Evolutionary conservation across 805 yeast genomes (phyloP), one percentile per base, ranked within the genome.

Genomic region (Lipomyces oligophaga): DNA sequence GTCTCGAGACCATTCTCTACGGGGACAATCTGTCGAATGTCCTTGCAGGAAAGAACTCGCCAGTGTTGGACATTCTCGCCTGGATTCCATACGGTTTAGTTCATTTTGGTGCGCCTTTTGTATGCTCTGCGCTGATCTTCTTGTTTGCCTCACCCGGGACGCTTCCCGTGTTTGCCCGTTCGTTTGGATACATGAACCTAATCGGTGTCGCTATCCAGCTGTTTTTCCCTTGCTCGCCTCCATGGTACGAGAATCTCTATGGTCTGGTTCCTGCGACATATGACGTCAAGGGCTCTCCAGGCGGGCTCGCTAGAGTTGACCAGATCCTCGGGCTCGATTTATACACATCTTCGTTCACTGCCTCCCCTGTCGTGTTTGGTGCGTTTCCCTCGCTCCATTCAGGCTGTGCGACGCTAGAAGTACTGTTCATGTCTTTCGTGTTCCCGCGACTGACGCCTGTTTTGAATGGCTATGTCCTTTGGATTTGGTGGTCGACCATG

Each of bases 401-500:
- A 13, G 98, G 94, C 13, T 85, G 90, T 64, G 89, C 97, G 10
- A 85, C 89, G 3, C 83, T 90, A 86, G 96, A 89, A 63, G 95
- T 88, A 1, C 70, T 89, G 50, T 93, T 93, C 67, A 71, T 93
- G 61, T 72, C 81, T 43, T 86, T 87, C 71, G 70, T 88, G 45
- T 89, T 89, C 63, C 97, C 97, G 10, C 73, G 68, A 34, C 71
- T 71, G 38, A 72, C 79, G 1, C 79, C 83, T 5, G 49, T 85
- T 5, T 24, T 43, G 18, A 85, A 87, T 73, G 74, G 81, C 63
- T 93, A 90, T 64, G 93, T 87, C n/a, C 69, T 79, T 54, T 87
- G 95, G 94, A 75, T 93, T 58, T 90, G 97, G 97, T 93, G 96
- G 95, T 78, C 93, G 41, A 93, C 97, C 13, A 90, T 90, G 98